Conservation (phyloP, 805 yeast genomes). For the Kazachstania kunashirensis region DNA sequence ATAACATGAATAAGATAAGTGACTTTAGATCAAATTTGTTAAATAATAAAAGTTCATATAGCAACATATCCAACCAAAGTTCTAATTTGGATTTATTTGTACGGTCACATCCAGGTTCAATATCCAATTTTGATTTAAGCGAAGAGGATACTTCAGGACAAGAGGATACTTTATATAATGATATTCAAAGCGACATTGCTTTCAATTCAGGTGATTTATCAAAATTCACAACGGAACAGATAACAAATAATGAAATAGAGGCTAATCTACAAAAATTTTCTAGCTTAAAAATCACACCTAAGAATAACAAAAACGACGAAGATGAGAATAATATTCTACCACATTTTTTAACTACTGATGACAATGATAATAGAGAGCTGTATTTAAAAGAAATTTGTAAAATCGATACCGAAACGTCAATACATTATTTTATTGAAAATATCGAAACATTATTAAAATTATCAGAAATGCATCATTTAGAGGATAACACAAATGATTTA, state of each 20-base stretch:
- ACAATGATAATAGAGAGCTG: background rate
- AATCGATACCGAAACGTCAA: constrained; percentile 3
- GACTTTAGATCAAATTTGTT: constrained; percentile 15
- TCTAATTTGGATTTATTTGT: background rate
- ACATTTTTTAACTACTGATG: background rate
- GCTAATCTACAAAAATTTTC: constrained; percentile 2
- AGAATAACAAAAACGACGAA: background rate
- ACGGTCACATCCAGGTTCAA: constrained; percentile 12
- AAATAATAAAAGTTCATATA: constrained; percentile 1
- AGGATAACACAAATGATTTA: background rate
- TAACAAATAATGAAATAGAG: background rate
- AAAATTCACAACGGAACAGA: too few relatives aligned
- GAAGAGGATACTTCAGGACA: constrained; percentile 7
- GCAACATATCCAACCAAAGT: background rate
- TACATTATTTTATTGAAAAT: constrained; percentile 4
- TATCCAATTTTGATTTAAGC: constrained; percentile 24
- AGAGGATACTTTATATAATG: background rate
- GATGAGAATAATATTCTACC: background rate
- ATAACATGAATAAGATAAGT: constrained; percentile 21
- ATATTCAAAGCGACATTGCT: background rate
- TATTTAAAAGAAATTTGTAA: background rate
- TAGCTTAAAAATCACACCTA: background rate
- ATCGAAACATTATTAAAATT: background rate
- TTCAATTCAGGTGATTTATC: too few relatives aligned
- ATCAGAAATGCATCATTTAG: background rate